A percentile compares a stretch with the other conserved stretches of the same genome.
phyloP scores from a whole-genome alignment of 768 basidiomycete genomes.

The Boletus sensibilis region DNA sequence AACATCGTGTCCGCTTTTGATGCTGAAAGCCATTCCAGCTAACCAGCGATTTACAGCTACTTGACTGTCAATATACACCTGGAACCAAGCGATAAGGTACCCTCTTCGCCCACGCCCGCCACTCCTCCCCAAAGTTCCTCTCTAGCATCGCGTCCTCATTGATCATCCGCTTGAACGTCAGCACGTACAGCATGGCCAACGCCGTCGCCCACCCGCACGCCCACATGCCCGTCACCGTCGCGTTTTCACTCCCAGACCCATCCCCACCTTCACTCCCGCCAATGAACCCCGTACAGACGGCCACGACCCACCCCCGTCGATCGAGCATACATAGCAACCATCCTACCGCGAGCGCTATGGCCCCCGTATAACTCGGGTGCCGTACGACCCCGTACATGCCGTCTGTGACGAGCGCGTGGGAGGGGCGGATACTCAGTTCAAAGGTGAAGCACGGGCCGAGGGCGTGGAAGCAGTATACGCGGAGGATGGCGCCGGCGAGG shows the following conservation, averaged over 20 bases:
- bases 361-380: conserved; percentile 32
- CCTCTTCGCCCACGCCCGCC: conserved; percentile 21
- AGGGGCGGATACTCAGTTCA: conserved; percentile 22
- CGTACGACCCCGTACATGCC: conserved; percentile 30
- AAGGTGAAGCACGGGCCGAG: conserved; percentile 30
- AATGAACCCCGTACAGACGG: neutral
- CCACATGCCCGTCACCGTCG: neutral
- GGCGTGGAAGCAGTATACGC: conserved; percentile 14
- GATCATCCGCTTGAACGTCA: conserved; percentile 15
- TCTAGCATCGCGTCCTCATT: conserved; percentile 29
- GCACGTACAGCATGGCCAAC: neutral
- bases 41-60: too few species aligned
- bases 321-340: conserved; percentile 6
- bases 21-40: too few species aligned
- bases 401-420: conserved; percentile 26
- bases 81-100: conserved; percentile 26
- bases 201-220: neutral
- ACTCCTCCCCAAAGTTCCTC: conserved; percentile 23
- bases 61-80: conserved; percentile 12
- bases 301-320: conserved; percentile 1
- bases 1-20: neutral
- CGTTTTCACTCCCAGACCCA: neutral
- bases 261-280: too few species aligned
- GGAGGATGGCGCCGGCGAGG: conserved; percentile 13
- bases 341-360: neutral